phyloP scores from a whole-genome alignment of 768 basidiomycete species.

The Pleurotus tuber-regium region DNA sequence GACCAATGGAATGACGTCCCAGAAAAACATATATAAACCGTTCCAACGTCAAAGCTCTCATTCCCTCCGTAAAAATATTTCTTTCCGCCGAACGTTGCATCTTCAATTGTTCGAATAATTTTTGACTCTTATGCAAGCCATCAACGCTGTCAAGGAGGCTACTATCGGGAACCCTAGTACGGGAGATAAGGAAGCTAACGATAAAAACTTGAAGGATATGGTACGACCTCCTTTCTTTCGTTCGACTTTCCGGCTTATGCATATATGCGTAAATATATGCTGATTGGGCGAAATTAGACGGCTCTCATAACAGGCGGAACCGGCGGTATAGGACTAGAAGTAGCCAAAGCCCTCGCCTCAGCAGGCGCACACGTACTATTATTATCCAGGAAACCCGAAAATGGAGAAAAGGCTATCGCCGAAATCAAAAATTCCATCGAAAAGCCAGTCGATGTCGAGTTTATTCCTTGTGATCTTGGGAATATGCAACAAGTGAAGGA shows the following conservation, averaged over 20 bases:
- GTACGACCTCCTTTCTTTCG: too few species aligned
- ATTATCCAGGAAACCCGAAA: conserved; percentile 32
- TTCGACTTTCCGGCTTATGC: too few species aligned
- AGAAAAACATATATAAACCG: too few species aligned
- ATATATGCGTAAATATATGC: background rate
- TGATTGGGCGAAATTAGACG: background rate
- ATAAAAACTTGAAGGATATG: background rate
- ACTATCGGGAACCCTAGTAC: background rate
- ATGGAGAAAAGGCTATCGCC: conserved; percentile 35
- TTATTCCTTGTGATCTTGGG: conserved; percentile 19
- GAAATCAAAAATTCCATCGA: conserved; percentile 28
- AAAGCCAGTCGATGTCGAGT: conserved; percentile 27
- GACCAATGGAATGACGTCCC: too few species aligned
- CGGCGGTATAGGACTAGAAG: conserved; percentile 37
- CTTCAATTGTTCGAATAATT: too few species aligned
- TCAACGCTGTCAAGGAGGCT: too few species aligned
- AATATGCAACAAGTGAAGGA: conserved; percentile 11
- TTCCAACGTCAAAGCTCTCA: too few species aligned
- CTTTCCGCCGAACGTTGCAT: too few species aligned
- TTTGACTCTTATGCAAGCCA: conserved; percentile 9
- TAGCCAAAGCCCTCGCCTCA: conserved; percentile 34
- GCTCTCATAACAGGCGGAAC: background rate
- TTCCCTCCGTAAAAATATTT: too few species aligned
- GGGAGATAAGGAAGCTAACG: background rate
- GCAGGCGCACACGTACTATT: conserved; percentile 45